Conservation (phyloP, 805 yeast genomes). For the Candida orba region DNA sequence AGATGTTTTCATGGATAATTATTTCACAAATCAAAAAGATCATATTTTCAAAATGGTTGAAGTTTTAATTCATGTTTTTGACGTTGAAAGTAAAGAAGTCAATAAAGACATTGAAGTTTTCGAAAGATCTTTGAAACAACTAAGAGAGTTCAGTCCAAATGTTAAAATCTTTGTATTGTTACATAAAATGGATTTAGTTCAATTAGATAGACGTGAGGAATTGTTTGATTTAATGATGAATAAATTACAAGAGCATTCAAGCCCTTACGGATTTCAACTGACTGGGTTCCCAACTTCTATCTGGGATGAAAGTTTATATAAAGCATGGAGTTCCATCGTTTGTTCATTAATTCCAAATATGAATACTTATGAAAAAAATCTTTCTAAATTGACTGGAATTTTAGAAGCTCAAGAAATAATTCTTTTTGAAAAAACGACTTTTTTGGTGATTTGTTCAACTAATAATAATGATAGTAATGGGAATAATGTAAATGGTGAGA, state of each 20-base stretch:
- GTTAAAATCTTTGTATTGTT: conserved; percentile 87
- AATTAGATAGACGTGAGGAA: conserved; percentile 76
- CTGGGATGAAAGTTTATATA: conserved; percentile 94
- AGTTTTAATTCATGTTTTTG: conserved; percentile 92
- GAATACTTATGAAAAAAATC: conserved; percentile 65
- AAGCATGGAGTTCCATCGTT: conserved; percentile 96
- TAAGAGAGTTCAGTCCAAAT: conserved; percentile 78
- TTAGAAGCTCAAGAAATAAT: conserved; percentile 86
- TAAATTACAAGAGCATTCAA: conserved; percentile 66
- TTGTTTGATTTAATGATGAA: conserved; percentile 80
- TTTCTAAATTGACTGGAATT: conserved; percentile 63
- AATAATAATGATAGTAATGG: conserved; percentile 24
- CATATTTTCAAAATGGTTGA: conserved; percentile 94
- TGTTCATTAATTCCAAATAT: conserved; percentile 93
- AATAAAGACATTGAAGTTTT: conserved; percentile 91
- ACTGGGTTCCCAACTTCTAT: conserved; percentile 92
- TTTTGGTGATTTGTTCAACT: conserved; percentile 47
- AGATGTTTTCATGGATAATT: conserved; percentile 93
- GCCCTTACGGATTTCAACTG: conserved; percentile 59
- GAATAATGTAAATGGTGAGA: conserved; percentile 1
- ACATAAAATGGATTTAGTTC: conserved; percentile 95
- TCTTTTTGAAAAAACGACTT: conserved; percentile 88
- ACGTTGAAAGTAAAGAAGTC: conserved; percentile 87
- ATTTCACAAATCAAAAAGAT: conserved; percentile 79
- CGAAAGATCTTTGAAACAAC: conserved; percentile 70